Evolutionary conservation across 140 eudicot genomes (phyloP), one percentile per base, ranked within the genome.

Genomic region (Ambrosia hybrid): DNA sequence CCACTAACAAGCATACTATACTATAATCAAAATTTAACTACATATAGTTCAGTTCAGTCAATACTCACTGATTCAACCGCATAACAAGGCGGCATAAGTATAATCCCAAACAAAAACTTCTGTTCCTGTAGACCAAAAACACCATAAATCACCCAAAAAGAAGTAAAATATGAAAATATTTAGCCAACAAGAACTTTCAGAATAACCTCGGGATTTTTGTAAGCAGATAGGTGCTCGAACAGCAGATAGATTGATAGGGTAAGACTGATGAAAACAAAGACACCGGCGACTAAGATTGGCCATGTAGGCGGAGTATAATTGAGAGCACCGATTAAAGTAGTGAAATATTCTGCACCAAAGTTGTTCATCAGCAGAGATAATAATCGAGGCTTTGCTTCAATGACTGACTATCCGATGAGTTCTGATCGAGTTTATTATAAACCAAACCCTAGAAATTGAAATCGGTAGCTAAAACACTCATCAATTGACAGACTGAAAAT

Each of bases 11-110:
- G 9, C 15, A 45, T 11, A 66, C 57, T 46, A 45, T 11, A 66
- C 57, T 46, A 37, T 10, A 57, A 41, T 26, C 21, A 33, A 30
- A 30, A 30, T 30, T 30, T 1, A 30, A 30, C 34, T 30, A 30
- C 34, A 30, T 30, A 30, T 30, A 30, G 26, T 21, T 21, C 26
- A 21, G 26, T 21, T 57, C 59, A 73, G 41, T 57, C 3, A 51
- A 10, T 34, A n/a, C 98, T 90, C 69, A 94, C 97, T 38, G 99
- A 94, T 88, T 90, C 99, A 82, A 94, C 88, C 0, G 94, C 85
- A 84, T 94, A 94, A 76, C 99, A 90, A 11, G 97, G 99, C 9
- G 85, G 97, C 99, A 94, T 94, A 78, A 94, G 56, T 74, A 94
- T 74, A 71, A 94, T 92, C 4, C 94, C 92, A 72, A 93, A 82